These are phyloP conservation scores for Tilletia caries DNA, from an alignment of 1,284 basidiomycete genomes.

Conservation along the genomic window DNA sequence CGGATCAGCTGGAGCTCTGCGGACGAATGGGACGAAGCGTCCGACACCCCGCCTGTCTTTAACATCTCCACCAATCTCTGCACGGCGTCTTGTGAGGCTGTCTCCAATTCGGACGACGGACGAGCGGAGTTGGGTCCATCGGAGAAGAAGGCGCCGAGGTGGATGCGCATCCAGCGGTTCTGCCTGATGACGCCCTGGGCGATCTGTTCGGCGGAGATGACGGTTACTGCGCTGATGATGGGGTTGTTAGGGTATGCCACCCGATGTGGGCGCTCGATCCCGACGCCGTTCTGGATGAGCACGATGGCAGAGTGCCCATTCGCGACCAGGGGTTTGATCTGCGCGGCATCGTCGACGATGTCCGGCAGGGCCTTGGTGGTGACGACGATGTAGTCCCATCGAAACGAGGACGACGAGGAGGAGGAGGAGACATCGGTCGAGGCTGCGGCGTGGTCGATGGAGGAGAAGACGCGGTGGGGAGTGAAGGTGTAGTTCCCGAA, in stretches of 20 bases:
- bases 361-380: conserved; percentile 57
- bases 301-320: conserved; percentile 46
- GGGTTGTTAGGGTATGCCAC: conserved; percentile 49
- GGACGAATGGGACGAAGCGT: conserved; percentile 55
- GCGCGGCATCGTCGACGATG: conserved; percentile 53
- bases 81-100: conserved; percentile 19
- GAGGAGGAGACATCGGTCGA: not conserved
- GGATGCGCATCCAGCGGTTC: conserved; percentile 57
- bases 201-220: conserved; percentile 56
- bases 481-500: conserved; percentile 56
- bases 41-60: conserved; percentile 53
- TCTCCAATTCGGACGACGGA: not conserved
- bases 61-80: conserved; percentile 46
- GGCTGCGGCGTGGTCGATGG: conserved; percentile 35
- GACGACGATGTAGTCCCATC: conserved; percentile 56
- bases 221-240: conserved; percentile 56
- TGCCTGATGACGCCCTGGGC: conserved; percentile 54
- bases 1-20: conserved; percentile 55
- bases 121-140: conserved; percentile 8
- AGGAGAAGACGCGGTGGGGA: conserved; percentile 53
- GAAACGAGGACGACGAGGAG: not conserved
- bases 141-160: conserved; percentile 54
- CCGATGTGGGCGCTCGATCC: conserved; percentile 56
- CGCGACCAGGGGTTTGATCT: conserved; percentile 49
- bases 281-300: conserved; percentile 58